Percentiles rank a stretch among this genome's conserved stretches.
Evolutionary conservation across 1,139 yeast genomes (phyloP).

Genomic region (Kodamaea alishanica): DNA sequence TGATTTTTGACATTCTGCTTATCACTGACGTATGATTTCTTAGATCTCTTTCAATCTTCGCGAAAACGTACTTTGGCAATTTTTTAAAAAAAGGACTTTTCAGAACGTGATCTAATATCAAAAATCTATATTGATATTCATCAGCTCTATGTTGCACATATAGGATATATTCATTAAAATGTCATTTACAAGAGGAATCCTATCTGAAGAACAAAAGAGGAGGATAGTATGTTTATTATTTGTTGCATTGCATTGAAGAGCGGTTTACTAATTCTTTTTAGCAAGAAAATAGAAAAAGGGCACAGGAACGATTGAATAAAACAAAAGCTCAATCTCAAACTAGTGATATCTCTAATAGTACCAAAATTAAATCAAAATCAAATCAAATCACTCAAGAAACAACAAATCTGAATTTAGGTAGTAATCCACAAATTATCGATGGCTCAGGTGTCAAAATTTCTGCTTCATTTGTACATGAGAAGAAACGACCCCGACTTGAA

Average conservation of each 20-base stretch:
- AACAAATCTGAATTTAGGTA: background rate
- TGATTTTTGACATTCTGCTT: too few relatives aligned
- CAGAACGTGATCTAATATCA: too few relatives aligned
- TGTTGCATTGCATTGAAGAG: too few relatives aligned
- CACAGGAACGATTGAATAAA: constrained; percentile 50
- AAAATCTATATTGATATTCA: background rate
- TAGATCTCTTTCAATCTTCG: too few relatives aligned
- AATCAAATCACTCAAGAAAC: too few relatives aligned
- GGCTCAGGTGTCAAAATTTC: constrained; percentile 9
- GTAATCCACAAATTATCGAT: constrained; percentile 13
- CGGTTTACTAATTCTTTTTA: constrained; percentile 14
- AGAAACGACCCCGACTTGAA: constrained; percentile 20
- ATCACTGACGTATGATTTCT: too few relatives aligned
- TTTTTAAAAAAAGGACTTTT: too few relatives aligned
- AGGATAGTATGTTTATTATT: constrained; percentile 12
- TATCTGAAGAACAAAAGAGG: constrained; percentile 14
- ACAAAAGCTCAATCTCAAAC: constrained; percentile 25
- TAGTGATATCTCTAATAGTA: constrained; percentile 13
- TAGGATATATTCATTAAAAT: constrained; percentile 2
- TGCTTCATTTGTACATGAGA: constrained; percentile 13
- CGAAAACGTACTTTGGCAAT: too few relatives aligned
- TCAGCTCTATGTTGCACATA: background rate
- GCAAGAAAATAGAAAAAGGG: constrained; percentile 59
- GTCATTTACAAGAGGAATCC: constrained; percentile 12
- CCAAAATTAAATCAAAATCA: background rate